Evolutionary conservation across 1,284 basidiomycete species (phyloP), one percentile per base, ranked within the genome.

Genomic region (Trichosporon sp.): DNA sequence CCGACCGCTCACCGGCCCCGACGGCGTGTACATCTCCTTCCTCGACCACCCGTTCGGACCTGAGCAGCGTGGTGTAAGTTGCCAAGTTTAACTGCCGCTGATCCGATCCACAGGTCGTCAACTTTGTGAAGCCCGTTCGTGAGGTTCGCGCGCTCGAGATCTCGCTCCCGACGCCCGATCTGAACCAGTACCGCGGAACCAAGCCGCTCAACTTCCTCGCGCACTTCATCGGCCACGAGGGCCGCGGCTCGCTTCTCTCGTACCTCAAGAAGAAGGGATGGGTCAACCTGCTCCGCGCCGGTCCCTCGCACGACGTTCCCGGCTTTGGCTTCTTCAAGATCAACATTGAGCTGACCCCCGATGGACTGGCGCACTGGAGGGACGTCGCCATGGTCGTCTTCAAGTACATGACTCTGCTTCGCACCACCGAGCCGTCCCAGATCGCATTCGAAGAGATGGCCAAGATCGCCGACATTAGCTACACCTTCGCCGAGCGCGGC

Each of bases 161-260:
- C 58, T 89, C 90, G 2, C 97, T 97, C 84, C 93, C 93, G 18
- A 85, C 96, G 70, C 90, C 90, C 27, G 94, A 95, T 80, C 90
- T 97, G 78, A 85, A 88, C 5, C 89, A 90, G 0, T 85, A 89
- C 62, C 97, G 92, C 88, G 86, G 88, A 42, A 86, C 90, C 78
- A 95, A 95, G 76, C 96, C 97, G 1, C 89, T 87, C 2, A 85
- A 88, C 72, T 92, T 95, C 80, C 79, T 99, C 21, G 87, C 89
- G 2, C 93, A 98, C 81, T 90, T 97, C 78, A 84, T 98, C 63
- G 97, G 97, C 0, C 96, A 99, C 81, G 98, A 99, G 84, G 98
- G 97, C 3, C 89, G 91, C 44, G 97, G 97, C 1, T 98, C 95
- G 0, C 85, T 99, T 53, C 87, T 95, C 74, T 93, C 93, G 1